Evolutionary conservation across 2,329 filamentous ascomycete species (phyloP).

Genomic region (Xylaria multiplex): DNA sequence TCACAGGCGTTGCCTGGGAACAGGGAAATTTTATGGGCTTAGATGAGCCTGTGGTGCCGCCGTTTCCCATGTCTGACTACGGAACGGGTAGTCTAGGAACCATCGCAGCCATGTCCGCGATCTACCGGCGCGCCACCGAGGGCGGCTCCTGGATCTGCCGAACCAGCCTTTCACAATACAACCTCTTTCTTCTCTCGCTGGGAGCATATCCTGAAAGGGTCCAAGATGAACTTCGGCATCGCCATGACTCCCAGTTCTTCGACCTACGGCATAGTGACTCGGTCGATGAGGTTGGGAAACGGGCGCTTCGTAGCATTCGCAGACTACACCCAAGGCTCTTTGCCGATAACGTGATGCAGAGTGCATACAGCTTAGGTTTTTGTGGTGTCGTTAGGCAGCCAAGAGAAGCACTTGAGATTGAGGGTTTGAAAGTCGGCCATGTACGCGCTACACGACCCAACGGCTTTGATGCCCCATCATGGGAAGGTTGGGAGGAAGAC

Average conservation of each 20-base stretch:
- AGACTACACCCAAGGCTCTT: constrained; percentile 50
- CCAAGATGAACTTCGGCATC: constrained; percentile 58
- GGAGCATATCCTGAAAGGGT: constrained; percentile 60
- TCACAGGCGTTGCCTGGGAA: constrained; percentile 51
- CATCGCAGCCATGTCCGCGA: constrained; percentile 49
- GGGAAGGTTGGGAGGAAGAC: constrained; percentile 61
- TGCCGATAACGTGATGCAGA: constrained; percentile 45
- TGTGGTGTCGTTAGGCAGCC: constrained; percentile 57
- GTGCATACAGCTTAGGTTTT: constrained; percentile 47
- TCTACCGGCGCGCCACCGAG: constrained; percentile 48
- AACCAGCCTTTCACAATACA: constrained; percentile 51
- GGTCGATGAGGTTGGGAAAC: constrained; percentile 66
- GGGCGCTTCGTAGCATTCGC: constrained; percentile 63
- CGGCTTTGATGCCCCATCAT: constrained; percentile 67
- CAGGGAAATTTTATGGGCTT: constrained; percentile 53
- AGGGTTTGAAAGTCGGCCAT: constrained; percentile 59
- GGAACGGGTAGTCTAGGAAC: constrained; percentile 51
- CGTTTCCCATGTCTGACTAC: constrained; percentile 68
- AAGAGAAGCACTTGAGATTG: constrained; percentile 55
- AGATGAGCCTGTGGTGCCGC: constrained; percentile 72
- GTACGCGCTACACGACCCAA: constrained; percentile 58
- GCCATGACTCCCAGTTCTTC: constrained; percentile 63
- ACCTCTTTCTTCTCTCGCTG: constrained; percentile 50
- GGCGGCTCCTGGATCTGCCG: constrained; percentile 51
- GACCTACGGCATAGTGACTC: constrained; percentile 65